Percentiles rank a stretch among this genome's conserved stretches.
phyloP scores from a whole-genome alignment of 768 basidiomycete genomes.

The Chalciporus sphaerocephalus region DNA sequence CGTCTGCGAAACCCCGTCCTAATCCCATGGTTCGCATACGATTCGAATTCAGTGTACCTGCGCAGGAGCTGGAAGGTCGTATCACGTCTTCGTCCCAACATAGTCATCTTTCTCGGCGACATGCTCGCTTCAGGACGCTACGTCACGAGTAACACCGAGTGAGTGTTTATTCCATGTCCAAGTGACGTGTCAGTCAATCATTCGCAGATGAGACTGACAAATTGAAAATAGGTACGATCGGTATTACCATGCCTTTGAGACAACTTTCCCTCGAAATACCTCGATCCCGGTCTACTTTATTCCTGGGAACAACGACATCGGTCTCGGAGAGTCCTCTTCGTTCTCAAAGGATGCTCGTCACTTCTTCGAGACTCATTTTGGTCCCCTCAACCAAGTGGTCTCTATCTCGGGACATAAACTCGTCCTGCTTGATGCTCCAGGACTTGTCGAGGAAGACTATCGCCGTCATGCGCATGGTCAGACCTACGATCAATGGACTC shows the following conservation, averaged over 20 bases:
- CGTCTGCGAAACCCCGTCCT: slow-evolving; percentile 47
- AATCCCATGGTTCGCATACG: slow-evolving; percentile 42
- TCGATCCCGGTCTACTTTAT: slow-evolving; percentile 50
- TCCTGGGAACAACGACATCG: slow-evolving; percentile 82
- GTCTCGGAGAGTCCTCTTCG: slow-evolving; percentile 51
- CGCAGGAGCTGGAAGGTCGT: slow-evolving; percentile 69
- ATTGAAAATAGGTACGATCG: slow-evolving; percentile 48
- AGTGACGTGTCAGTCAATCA: neutral
- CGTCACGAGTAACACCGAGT: slow-evolving; percentile 47
- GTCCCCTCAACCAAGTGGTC: slow-evolving; percentile 60
- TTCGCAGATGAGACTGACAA: slow-evolving; percentile 1
- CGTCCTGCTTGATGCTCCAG: slow-evolving; percentile 69
- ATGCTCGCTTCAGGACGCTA: slow-evolving; percentile 65
- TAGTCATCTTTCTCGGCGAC: slow-evolving; percentile 74
- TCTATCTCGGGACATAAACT: slow-evolving; percentile 66
- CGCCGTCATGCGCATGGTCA: slow-evolving; percentile 47
- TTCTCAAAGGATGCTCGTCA: slow-evolving; percentile 52
- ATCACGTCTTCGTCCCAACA: slow-evolving; percentile 52
- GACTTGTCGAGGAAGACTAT: slow-evolving; percentile 82
- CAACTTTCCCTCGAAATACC: slow-evolving; percentile 47
- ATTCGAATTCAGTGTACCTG: slow-evolving; percentile 52
- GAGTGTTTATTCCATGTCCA: slow-evolving; percentile 40
- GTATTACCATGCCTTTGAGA: slow-evolving; percentile 58
- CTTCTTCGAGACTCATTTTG: slow-evolving; percentile 61
- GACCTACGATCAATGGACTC: slow-evolving; percentile 53